phyloP scores from a whole-genome alignment of 805 yeast species.

The Brettanomyces sp. region DNA sequence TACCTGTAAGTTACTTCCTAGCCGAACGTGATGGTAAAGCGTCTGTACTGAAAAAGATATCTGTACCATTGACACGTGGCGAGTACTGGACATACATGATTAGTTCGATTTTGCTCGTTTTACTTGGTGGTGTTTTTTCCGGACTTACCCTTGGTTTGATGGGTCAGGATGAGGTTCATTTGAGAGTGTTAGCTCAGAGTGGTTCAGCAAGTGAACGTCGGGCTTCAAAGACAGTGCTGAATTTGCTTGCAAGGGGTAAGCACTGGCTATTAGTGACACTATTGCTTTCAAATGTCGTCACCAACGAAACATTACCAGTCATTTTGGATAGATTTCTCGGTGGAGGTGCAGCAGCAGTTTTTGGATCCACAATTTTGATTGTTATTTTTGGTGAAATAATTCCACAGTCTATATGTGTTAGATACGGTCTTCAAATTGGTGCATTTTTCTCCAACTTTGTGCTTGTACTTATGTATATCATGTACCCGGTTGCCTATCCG shows the following conservation, averaged over 20 bases:
- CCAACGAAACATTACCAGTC: constrained; percentile 91
- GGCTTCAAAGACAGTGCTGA: constrained; percentile 63
- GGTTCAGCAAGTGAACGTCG: constrained; percentile 66
- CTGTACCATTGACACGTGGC: constrained; percentile 14
- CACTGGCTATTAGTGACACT: constrained; percentile 95
- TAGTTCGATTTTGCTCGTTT: constrained; percentile 51
- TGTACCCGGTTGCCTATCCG: constrained; percentile 93
- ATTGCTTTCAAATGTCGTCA: constrained; percentile 76
- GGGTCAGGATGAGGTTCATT: constrained; percentile 96
- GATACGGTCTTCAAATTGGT: constrained; percentile 88
- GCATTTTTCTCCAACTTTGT: constrained; percentile 88
- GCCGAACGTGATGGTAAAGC: neutral
- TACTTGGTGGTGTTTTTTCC: constrained; percentile 85
- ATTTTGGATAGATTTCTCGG: constrained; percentile 88
- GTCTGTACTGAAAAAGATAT: constrained; percentile 7
- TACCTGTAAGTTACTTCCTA: neutral
- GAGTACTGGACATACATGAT: constrained; percentile 39
- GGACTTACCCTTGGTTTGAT: constrained; percentile 89
- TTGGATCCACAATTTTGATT: constrained; percentile 83
- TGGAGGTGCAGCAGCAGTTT: constrained; percentile 97
- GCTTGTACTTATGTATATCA: constrained; percentile 66
- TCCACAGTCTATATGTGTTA: constrained; percentile 88
- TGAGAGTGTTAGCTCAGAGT: constrained; percentile 81
- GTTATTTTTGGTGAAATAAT: constrained; percentile 94
- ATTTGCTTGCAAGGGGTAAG: constrained; percentile 70